Evolutionary conservation across 805 yeast species (phyloP).

Genomic region (Maudiozyma turicensis): DNA sequence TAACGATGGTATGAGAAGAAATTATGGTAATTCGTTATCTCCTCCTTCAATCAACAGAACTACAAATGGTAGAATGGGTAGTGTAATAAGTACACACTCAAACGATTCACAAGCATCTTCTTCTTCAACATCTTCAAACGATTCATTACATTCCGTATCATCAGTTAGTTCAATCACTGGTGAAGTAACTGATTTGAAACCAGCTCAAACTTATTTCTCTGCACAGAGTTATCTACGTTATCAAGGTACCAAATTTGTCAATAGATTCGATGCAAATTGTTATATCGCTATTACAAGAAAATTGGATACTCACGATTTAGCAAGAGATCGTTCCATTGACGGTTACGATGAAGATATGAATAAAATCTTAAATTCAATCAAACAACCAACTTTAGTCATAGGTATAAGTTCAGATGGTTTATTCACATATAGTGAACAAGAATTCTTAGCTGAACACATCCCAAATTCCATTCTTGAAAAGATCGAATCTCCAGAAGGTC

Average conservation of each 20-base stretch:
- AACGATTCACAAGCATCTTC: neutral
- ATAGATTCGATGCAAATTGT: conserved; percentile 92
- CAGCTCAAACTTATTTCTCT: conserved; percentile 60
- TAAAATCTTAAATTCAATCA: conserved; percentile 48
- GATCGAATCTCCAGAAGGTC: conserved; percentile 90
- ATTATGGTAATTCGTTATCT: conserved; percentile 10
- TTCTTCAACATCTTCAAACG: conserved; percentile 11
- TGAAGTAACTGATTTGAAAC: conserved; percentile 20
- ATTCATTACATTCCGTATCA: conserved; percentile 23
- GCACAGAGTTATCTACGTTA: conserved; percentile 93
- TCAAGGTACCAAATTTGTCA: conserved; percentile 85
- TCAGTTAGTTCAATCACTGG: conserved; percentile 19
- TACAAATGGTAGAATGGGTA: neutral
- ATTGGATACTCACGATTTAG: conserved; percentile 88
- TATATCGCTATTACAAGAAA: conserved; percentile 90
- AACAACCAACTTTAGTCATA: conserved; percentile 71
- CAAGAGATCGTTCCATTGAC: conserved; percentile 54
- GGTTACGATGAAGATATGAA: conserved; percentile 26
- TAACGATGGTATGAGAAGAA: conserved; percentile 61
- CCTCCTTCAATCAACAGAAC: neutral
- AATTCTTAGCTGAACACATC: conserved; percentile 63
- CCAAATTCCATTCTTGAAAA: conserved; percentile 60
- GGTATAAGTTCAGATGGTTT: conserved; percentile 91
- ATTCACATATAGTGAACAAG: conserved; percentile 88
- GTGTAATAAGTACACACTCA: conserved; percentile 9